phyloP scores from a whole-genome alignment of 352 stramenopile species.

The Pythium pyrilobum region DNA sequence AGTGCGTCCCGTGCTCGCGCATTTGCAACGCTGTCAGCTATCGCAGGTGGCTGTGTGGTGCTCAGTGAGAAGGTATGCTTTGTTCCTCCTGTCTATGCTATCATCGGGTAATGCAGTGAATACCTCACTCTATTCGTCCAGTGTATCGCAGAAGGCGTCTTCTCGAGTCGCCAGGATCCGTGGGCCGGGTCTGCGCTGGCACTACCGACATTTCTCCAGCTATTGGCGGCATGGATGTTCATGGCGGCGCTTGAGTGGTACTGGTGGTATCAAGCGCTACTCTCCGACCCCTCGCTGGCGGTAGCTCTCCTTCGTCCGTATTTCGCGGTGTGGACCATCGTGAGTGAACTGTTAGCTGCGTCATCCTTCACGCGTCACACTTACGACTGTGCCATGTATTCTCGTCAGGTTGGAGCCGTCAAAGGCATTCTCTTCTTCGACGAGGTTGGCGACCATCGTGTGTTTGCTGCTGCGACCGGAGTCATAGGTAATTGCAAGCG shows the following conservation, averaged over 20 bases:
- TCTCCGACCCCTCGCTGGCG: background rate
- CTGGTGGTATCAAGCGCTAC: conserved; percentile 18
- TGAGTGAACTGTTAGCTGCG: background rate
- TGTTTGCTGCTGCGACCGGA: background rate
- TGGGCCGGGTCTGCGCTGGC: too few relatives aligned
- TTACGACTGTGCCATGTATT: background rate
- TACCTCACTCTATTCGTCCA: too few relatives aligned
- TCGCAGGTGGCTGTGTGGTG: conserved; percentile 20
- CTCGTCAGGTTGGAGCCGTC: conserved; percentile 4
- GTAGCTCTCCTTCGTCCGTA: conserved; percentile 2
- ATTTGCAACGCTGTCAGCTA: conserved; percentile 24
- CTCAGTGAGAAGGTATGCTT: conserved; percentile 31
- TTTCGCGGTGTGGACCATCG: conserved; percentile 3
- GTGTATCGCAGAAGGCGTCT: conserved; percentile 9
- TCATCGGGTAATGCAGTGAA: background rate
- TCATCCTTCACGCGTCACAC: background rate
- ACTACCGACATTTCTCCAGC: too few relatives aligned
- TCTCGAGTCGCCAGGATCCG: too few relatives aligned
- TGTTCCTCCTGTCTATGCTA: background rate
- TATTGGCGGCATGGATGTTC: conserved; percentile 7
- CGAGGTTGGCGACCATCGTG: conserved; percentile 4
- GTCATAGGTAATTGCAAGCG: conserved; percentile 6
- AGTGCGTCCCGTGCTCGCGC: conserved; percentile 9
- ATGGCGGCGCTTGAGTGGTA: conserved; percentile 8
- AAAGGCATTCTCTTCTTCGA: conserved; percentile 16